These are phyloP conservation scores for Pichia nanzhaoensis DNA, from an alignment of 805 yeast species.

Conservation along the genomic window DNA sequence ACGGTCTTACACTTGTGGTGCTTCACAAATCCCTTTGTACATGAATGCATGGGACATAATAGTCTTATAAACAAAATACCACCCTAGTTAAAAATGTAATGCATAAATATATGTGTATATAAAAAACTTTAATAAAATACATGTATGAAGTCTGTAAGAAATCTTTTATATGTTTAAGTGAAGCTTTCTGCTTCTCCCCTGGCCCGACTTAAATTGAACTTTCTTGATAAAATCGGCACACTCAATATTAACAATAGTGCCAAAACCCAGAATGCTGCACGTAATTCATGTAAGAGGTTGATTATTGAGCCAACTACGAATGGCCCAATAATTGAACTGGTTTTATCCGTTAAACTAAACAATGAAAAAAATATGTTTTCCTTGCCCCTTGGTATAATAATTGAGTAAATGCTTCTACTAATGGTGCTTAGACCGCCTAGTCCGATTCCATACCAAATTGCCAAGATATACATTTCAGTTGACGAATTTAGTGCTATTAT, in stretches of 20 bases:
- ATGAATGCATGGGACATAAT: too few species aligned
- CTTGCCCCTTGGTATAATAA: conserved; percentile 66
- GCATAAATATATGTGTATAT: too few species aligned
- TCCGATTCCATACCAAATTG: conserved; percentile 70
- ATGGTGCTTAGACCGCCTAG: conserved; percentile 69
- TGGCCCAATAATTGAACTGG: conserved; percentile 72
- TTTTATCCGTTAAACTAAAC: conserved; percentile 74
- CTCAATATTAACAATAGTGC: conserved; percentile 47
- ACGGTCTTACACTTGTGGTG: too few species aligned
- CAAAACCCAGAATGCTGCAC: conserved; percentile 65
- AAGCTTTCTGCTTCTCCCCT: conserved; percentile 3
- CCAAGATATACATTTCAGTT: conserved; percentile 63
- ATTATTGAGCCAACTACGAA: conserved; percentile 64
- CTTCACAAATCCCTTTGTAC: too few species aligned
- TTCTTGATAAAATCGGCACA: conserved; percentile 44
- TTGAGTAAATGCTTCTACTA: conserved; percentile 59
- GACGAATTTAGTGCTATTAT: conserved; percentile 55
- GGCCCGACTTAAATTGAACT: conserved; percentile 37
- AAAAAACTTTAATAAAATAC: too few species aligned
- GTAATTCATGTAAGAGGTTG: conserved; percentile 64
- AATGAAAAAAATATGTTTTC: conserved; percentile 73
- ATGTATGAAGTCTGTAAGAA: too few species aligned
- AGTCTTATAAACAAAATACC: too few species aligned
- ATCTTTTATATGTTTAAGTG: too few species aligned
- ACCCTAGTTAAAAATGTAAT: too few species aligned